Base-by-base conservation (phyloP, 495 filamentous ascomycete species). In the Penicillium flavigenum region DNA sequence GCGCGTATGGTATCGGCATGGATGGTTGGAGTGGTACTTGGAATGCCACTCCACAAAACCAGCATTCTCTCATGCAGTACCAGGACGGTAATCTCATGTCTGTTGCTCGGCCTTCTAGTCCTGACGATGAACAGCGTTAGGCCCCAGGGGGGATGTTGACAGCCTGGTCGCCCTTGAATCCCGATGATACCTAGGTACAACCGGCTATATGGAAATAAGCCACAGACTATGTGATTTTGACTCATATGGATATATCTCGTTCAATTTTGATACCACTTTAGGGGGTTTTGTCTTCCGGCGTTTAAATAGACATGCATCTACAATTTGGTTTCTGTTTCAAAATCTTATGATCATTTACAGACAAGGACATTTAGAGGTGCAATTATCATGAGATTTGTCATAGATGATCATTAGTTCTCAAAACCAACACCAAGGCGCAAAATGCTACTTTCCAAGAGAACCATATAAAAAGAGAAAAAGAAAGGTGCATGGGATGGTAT, bases 21-120 rank as follows among this genome's bases (percentile, higher is more conserved):
- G 80, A 79, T 19, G 78, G 73, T 49, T 85, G 83, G 83, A 63
- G 55, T 14, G 60, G 51, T 5, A 38, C 51, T 10, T 69, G 66
- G 66, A 58, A 47, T 39, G 20, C 60, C 10, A n/a, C 44, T 16
- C 29, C 61, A 1, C 38, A 48, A 14, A 34, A 5, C 12, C 52
- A 46, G n/a, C 34, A 57, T 41, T 16, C 60, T 39, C 34, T 54
- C 5, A 10, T 62, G 7, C 47, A 46, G 9, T 66, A 61, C 56
- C 49, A 51, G 12, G 42, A 49, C 1, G 47, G 47, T 2, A 49
- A 57, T 34, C 45, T 61, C 7, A 47, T 66, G 53, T 17, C 60
- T 14, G 59, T 65, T 51, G 14, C 51, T 42, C 53, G 47, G 22
- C 63, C 61, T n/a, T 16, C 60, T 10, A 22, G 39, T 5, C n/a